Percentiles rank a stretch among this genome's conserved stretches.
These are phyloP conservation scores for Aspergillus fijiensis DNA, from an alignment of 2,329 filamentous ascomycete species.

Conservation along the genomic window DNA sequence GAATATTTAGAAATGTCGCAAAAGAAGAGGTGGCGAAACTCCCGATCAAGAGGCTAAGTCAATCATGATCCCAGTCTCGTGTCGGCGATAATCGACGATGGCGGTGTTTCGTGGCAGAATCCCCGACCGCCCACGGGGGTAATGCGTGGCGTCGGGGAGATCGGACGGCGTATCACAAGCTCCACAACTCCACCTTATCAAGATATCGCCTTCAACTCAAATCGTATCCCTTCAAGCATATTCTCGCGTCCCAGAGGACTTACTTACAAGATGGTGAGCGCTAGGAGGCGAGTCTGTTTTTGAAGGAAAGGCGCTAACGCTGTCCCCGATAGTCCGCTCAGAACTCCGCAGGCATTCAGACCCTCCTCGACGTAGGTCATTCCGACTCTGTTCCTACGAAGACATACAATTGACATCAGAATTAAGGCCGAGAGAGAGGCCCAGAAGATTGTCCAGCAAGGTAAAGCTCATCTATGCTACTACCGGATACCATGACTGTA, in stretches of 20 bases:
- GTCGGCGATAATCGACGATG: slow-evolving; percentile 25
- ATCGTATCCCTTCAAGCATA: slow-evolving; percentile 11
- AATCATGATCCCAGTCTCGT: slow-evolving; percentile 6
- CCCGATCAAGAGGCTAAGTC: neutral
- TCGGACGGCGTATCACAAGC: slow-evolving; percentile 27
- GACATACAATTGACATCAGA: slow-evolving; percentile 12
- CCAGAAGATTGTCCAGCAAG: slow-evolving; percentile 98
- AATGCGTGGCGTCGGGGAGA: slow-evolving; percentile 33
- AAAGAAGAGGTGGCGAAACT: neutral
- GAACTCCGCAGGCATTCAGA: slow-evolving; percentile 98
- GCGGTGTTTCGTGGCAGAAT: slow-evolving; percentile 37
- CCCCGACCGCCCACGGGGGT: slow-evolving; percentile 33
- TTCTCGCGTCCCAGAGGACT: slow-evolving; percentile 9
- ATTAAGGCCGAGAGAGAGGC: slow-evolving; percentile 90
- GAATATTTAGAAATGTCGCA: neutral
- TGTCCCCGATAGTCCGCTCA: slow-evolving; percentile 73
- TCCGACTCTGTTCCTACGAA: neutral
- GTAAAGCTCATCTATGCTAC: slow-evolving; percentile 49
- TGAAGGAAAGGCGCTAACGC: slow-evolving; percentile 12
- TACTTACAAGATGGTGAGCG: slow-evolving; percentile 31
- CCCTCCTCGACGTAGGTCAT: slow-evolving; percentile 85
- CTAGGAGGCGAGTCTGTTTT: neutral
- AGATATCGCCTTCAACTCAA: slow-evolving; percentile 10
- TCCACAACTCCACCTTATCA: slow-evolving; percentile 27
- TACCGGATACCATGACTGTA: neutral